phyloP scores from a whole-genome alignment of 1,284 basidiomycete species.

The Leccinum laetum region DNA sequence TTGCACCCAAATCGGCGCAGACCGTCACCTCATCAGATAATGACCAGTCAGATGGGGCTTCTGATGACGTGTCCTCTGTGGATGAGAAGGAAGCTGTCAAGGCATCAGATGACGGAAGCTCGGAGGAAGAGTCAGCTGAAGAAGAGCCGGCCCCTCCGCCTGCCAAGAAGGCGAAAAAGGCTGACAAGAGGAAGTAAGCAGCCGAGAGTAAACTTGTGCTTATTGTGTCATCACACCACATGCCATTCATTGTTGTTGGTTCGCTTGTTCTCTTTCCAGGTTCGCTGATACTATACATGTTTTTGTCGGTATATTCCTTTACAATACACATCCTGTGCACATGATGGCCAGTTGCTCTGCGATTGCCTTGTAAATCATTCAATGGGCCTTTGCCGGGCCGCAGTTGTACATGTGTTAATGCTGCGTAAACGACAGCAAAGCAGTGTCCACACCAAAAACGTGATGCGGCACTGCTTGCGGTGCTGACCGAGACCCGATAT shows the following conservation, averaged over 20 bases:
- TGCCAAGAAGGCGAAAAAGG: conserved; percentile 36
- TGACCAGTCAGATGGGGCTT: conserved; percentile 23
- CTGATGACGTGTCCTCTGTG: conserved; percentile 19
- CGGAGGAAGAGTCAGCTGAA: conserved; percentile 19
- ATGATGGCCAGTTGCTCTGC: conserved; percentile 1
- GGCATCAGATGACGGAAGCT: conserved; percentile 33
- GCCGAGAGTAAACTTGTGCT: conserved; percentile 4
- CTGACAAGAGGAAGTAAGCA: conserved; percentile 33
- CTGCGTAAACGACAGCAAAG: conserved; percentile 36
- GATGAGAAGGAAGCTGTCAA: conserved; percentile 28
- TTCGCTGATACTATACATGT: conserved; percentile 29
- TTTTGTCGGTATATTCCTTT: conserved; percentile 34
- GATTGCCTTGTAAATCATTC: conserved; percentile 14
- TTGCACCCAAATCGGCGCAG: conserved; percentile 23
- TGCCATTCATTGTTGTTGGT: conserved; percentile 8
- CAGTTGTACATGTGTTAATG: conserved; percentile 5
- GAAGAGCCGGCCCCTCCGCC: conserved; percentile 32
- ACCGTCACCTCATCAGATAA: conserved; percentile 31
- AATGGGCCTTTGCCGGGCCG: conserved; percentile 19
- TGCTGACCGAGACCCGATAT: conserved; percentile 20
- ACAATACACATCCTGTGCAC: conserved; percentile 20
- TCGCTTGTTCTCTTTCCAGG: conserved; percentile 8
- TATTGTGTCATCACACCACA: conserved; percentile 7
- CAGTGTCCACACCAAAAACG: conserved; percentile 31
- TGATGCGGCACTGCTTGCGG: conserved; percentile 21